Conservation (phyloP, 257 asterid species). For the Orobanche coerulescens region DNA sequence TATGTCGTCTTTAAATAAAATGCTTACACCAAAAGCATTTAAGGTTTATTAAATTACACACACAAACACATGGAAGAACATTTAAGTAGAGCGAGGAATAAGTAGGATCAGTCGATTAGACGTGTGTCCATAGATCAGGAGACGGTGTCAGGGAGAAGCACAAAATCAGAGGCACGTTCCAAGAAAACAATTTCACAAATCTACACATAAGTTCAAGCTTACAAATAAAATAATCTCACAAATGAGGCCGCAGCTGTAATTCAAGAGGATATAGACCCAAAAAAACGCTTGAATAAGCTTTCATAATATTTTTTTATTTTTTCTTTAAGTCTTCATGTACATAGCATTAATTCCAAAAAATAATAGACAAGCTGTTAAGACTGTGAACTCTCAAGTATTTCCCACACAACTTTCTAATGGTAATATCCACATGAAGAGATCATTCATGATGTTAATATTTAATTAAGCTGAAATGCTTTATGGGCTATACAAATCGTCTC, state of each 20-base stretch:
- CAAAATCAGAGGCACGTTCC: not conserved
- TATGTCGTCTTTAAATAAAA: not conserved
- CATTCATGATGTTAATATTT: not conserved
- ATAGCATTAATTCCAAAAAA: too few relatives aligned
- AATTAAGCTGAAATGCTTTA: not conserved
- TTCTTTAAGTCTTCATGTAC: too few relatives aligned
- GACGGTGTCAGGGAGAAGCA: not conserved
- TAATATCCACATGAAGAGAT: not conserved
- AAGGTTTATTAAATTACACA: not conserved
- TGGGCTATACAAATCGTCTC: not conserved
- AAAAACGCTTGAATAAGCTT: too few relatives aligned
- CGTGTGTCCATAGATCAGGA: not conserved
- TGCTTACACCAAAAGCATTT: conserved; percentile 3
- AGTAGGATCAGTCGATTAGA: not conserved
- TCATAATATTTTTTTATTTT: too few relatives aligned
- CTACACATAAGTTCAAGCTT: too few relatives aligned
- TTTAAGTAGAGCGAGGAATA: not conserved
- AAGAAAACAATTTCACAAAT: not conserved
- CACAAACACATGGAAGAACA: not conserved
- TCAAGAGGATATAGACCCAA: too few relatives aligned
- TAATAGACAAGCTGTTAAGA: too few relatives aligned
- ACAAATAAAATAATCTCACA: too few relatives aligned
- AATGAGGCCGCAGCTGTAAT: too few relatives aligned
- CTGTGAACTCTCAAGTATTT: not conserved
- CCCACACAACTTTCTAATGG: not conserved